Base-by-base conservation (phyloP, 2,329 filamentous ascomycete genomes). In the Corinectria fuckeliana region DNA sequence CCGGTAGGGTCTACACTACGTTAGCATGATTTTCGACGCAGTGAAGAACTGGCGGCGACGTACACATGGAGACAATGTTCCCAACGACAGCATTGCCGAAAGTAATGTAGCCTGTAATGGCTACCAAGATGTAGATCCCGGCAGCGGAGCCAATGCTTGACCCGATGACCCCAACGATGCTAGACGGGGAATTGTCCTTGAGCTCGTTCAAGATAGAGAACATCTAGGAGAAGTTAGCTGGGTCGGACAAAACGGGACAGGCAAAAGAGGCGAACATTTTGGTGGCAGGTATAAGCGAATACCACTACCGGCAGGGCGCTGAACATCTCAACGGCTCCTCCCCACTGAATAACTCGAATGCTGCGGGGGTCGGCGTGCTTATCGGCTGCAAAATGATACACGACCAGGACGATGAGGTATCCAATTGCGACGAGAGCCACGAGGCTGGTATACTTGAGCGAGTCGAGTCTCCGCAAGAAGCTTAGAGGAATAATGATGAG, bases 271-370 rank as follows among this genome's bases (percentile, higher is more conserved):
- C 86, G 66, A 79, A 95, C 92, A 74, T 99, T 99, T 72, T 99
- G 95, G 76, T 99, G 95, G 75, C 95, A 99, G 1, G 95, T 99
- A 75, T 98, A 99, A n/a, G 94, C 95, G 81, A 99, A 99, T 2
- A 99, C 92, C 56, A 98, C 93, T 52, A 99, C 93, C 0, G 95
- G 95, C 64, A 99, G 87, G 63, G 91, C 93, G 68, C 92, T 92
- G 52, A 99, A 81, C 6, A 91, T 88, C 32, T 90, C 85, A 9
- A 96, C 82, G 3, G 91, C 83, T 7, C 94, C 92, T 41, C 88
- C 89, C 89, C 92, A 97, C 62, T 86, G 80, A 63, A 97, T 82
- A 26, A 92, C 79, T 48, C 91, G 87, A 60, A 99, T 87, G 9
- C 89, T 85, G 11, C 91, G 90, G 52, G 92, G 86, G 51, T 91